These are phyloP conservation scores for Blastosporella zonata DNA, from an alignment of 1,284 basidiomycete species.

Conservation along the genomic window DNA sequence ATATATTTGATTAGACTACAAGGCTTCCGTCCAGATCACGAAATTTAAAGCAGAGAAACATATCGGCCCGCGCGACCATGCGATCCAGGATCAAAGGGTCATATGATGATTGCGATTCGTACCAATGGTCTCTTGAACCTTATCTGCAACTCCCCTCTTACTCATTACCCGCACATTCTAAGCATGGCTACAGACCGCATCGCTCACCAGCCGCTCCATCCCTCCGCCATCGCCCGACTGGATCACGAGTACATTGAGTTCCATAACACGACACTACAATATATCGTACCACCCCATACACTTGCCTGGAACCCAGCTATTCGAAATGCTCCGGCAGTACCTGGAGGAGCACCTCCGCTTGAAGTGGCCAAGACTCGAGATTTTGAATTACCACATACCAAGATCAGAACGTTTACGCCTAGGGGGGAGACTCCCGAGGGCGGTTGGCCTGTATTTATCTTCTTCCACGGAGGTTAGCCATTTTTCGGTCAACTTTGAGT, in stretches of 20 bases:
- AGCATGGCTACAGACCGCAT: constrained; percentile 12
- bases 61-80: not conserved
- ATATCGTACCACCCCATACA: constrained; percentile 27
- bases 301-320: constrained; percentile 19
- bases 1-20: no score
- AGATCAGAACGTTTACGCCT: constrained; percentile 57
- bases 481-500: not conserved
- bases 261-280: constrained; percentile 49
- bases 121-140: not conserved
- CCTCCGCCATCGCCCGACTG: constrained; percentile 50
- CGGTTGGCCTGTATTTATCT: constrained; percentile 64
- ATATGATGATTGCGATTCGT: not conserved
- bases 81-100: not conserved
- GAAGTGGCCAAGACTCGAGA: constrained; percentile 53
- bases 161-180: not conserved
- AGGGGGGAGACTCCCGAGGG: constrained; percentile 42
- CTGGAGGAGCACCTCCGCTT: constrained; percentile 52
- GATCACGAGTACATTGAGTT: constrained; percentile 64
- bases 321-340: constrained; percentile 48
- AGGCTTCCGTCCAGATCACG: no score
- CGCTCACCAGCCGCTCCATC: constrained; percentile 51
- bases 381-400: constrained; percentile 42
- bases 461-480: constrained; percentile 56
- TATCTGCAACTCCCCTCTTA: not conserved
- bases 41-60: no score